Base-by-base conservation (phyloP, 2,329 filamentous ascomycete species). In the Aureobasidium sp. region DNA sequence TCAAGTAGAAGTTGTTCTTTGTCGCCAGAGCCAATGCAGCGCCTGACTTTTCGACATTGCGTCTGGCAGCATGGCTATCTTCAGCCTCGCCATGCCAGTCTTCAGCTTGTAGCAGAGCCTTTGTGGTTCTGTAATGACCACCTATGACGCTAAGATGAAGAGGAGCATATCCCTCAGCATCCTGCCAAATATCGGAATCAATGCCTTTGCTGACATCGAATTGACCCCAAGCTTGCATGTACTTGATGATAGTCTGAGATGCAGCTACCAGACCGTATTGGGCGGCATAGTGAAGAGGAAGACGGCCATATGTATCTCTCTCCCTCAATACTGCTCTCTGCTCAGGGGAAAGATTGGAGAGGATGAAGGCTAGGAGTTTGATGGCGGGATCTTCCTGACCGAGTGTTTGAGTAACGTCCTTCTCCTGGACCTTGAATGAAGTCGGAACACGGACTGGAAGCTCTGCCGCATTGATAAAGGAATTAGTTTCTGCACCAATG, bases 191-290 rank as follows among this genome's bases (percentile, higher is more conserved):
- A 0, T 85, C 81, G 0, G 90, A 89, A 72, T 97, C 93, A 54
- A 99, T 95, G 10, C 92, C 92, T 64, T 91, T 81, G 39, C 86
- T 84, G 32, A 92, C 86, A 69, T 96, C 83, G 69, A 96, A 96
- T 68, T 95, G 86, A 16, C 83, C 84, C 93, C 93, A 97, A 29
- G 86, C 82, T 71, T 93, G 89, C 86, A 99, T 92, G 68, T 88
- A 87, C 65, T 87, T 85, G 77, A 97, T 92, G 66, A 97, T 83
- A 29, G 92, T 81, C 70, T 96, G 83, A 70, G 91, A 96, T 10
- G 97, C 87, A n/a, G 91, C 84, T 3, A 94, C 89, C 68, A 97
- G 91, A 2, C 94, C 94, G 71, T 95, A 96, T 72, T 97, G 91
- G 0, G 94, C 93, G 3, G 91, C 91, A 71, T 97, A 97, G 72